Conservation (phyloP, 345 rosid genomes). For the Physaria fendleri region DNA sequence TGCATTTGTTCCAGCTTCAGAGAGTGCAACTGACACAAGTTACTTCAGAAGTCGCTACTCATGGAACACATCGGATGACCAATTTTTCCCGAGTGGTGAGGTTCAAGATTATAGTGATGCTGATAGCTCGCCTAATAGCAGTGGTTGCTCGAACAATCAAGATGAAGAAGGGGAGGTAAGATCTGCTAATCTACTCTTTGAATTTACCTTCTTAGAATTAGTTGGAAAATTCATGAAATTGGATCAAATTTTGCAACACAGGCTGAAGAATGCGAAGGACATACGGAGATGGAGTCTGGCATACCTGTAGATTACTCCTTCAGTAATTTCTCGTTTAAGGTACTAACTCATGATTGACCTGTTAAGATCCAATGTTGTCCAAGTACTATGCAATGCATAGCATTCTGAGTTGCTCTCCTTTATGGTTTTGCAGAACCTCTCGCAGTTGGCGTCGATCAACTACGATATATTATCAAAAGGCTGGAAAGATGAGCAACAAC, state of each 20-base stretch:
- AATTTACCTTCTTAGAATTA: not conserved
- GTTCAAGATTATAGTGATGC: conserved; percentile 82
- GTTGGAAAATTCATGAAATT: not conserved
- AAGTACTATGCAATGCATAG: not conserved
- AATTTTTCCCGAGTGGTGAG: conserved; percentile 59
- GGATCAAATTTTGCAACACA: conserved; percentile 31
- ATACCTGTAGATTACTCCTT: conserved; percentile 81
- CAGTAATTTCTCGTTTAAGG: conserved; percentile 99
- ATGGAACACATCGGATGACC: conserved; percentile 74
- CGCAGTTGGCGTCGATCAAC: conserved; percentile 97
- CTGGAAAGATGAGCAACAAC: conserved; percentile 71
- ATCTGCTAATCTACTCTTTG: not conserved
- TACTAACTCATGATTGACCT: conserved; percentile 27
- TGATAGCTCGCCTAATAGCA: conserved; percentile 85
- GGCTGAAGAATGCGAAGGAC: conserved; percentile 82
- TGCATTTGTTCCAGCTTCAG: conserved; percentile 92
- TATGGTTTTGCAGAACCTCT: conserved; percentile 61
- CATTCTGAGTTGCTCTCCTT: conserved; percentile 6
- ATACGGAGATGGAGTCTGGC: conserved; percentile 65
- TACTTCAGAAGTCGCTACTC: conserved; percentile 96
- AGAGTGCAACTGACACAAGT: conserved; percentile 93
- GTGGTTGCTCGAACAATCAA: conserved; percentile 73
- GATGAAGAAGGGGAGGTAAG: conserved; percentile 82
- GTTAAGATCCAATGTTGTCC: not conserved
- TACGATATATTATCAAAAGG: conserved; percentile 96